phyloP scores from a whole-genome alignment of 2,329 filamentous ascomycete genomes.

The Cladosporium sphaerospermum region DNA sequence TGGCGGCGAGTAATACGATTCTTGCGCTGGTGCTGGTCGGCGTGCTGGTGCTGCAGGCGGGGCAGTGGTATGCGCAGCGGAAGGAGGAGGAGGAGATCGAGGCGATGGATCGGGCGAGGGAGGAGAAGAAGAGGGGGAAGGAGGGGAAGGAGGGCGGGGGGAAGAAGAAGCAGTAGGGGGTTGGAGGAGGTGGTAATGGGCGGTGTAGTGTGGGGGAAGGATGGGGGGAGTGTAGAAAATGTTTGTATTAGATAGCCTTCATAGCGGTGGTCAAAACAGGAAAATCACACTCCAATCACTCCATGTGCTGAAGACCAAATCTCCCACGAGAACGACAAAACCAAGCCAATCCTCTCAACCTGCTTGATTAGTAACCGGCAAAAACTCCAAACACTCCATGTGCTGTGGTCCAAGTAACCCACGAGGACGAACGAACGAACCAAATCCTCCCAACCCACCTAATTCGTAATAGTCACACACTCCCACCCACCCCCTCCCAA shows the following conservation, averaged over 20 bases:
- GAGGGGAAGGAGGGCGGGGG: slow-evolving; percentile 21
- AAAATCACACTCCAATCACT: neutral
- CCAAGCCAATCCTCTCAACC: no score
- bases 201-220: neutral
- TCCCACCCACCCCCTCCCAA: slow-evolving; percentile 26
- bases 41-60: slow-evolving; percentile 85
- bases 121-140: slow-evolving; percentile 41
- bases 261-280: neutral
- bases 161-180: slow-evolving; percentile 26
- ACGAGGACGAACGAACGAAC: no score
- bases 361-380: no score
- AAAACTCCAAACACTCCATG: no score
- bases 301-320: neutral
- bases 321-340: neutral
- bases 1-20: slow-evolving; percentile 94
- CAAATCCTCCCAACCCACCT: neutral
- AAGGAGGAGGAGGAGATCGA: slow-evolving; percentile 79
- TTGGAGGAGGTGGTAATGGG: neutral
- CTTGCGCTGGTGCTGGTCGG: slow-evolving; percentile 86
- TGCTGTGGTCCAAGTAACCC: no score
- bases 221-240: no score
- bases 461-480: slow-evolving; percentile 27
- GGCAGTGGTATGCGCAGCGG: slow-evolving; percentile 96
- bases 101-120: slow-evolving; percentile 52
- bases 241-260: no score